A percentile compares a stretch with the other conserved stretches of the same genome.
Evolutionary conservation across 192 early-diverging fungal species (phyloP).

Genomic region (Ambispora gerdemannii): DNA sequence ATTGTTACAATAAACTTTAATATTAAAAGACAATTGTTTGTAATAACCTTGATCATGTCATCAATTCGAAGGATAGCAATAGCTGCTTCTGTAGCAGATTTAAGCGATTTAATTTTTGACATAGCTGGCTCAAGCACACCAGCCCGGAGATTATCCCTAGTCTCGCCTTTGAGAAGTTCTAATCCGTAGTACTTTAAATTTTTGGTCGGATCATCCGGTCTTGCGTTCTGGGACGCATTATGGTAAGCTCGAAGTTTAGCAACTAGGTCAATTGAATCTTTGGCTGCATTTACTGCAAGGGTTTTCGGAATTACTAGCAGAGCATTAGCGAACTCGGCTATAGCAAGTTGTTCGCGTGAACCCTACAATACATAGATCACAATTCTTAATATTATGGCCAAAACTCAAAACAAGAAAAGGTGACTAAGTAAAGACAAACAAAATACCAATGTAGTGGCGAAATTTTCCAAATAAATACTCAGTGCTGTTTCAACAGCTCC

Average conservation of each 20-base stretch:
- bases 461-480: slow-evolving; percentile 96
- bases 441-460: slow-evolving; percentile 87
- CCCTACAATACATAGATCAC: slow-evolving; percentile 46
- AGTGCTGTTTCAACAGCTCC: slow-evolving; percentile 94
- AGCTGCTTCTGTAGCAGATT: slow-evolving; percentile 97
- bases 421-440: slow-evolving; percentile 7
- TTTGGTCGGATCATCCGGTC: slow-evolving; percentile 68
- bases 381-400: too few species aligned
- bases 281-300: slow-evolving; percentile 96
- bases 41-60: slow-evolving; percentile 73
- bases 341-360: slow-evolving; percentile 97
- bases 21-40: not conserved
- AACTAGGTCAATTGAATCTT: slow-evolving; percentile 96
- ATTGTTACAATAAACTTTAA: not conserved
- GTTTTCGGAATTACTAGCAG: slow-evolving; percentile 97
- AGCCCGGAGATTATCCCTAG: slow-evolving; percentile 89
- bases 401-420: not conserved
- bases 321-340: slow-evolving; percentile 95
- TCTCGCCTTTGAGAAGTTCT: slow-evolving; percentile 88
- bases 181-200: slow-evolving; percentile 86
- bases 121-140: slow-evolving; percentile 97
- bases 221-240: slow-evolving; percentile 78
- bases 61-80: slow-evolving; percentile 97
- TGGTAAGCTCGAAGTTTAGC: slow-evolving; percentile 96
- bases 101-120: slow-evolving; percentile 96